Percentiles rank a stretch among this genome's conserved stretches.
These are phyloP conservation scores for Rhizopogon rudus DNA, from an alignment of 768 basidiomycete genomes.

Conservation along the genomic window DNA sequence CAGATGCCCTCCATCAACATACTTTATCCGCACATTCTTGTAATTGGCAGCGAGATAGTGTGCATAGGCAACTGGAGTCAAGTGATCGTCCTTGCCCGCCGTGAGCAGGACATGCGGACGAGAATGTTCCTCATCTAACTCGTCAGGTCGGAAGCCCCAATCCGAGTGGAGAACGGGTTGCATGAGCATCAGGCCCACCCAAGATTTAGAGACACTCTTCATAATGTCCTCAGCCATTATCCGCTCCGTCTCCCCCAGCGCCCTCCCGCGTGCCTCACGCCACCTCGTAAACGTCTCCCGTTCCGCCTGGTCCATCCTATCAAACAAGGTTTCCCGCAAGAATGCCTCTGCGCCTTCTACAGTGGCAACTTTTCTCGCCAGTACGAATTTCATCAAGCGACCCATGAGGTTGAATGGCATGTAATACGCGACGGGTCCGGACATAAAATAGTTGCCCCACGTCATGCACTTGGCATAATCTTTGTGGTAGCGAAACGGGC, in stretches of 20 bases:
- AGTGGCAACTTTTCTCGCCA: constrained; percentile 33
- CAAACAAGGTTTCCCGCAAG: constrained; percentile 33
- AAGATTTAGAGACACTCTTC: constrained; percentile 43
- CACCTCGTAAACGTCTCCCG: constrained; percentile 32
- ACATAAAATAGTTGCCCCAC: constrained; percentile 40
- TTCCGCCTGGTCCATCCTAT: constrained; percentile 24
- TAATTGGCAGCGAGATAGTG: constrained; percentile 41
- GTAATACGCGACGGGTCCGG: constrained; percentile 40
- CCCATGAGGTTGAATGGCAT: constrained; percentile 36
- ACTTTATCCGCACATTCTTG: constrained; percentile 36
- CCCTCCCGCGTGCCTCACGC: constrained; percentile 33
- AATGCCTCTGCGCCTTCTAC: constrained; percentile 38
- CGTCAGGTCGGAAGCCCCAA: constrained; percentile 44
- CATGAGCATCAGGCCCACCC: constrained; percentile 48
- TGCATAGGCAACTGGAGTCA: too few species aligned
- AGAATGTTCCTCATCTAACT: constrained; percentile 41
- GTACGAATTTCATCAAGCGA: constrained; percentile 25
- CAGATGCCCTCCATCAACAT: constrained; percentile 47
- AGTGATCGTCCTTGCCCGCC: constrained; percentile 38
- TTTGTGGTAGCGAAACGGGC: constrained; percentile 42
- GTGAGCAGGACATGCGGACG: constrained; percentile 42
- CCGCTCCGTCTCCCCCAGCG: constrained; percentile 40
- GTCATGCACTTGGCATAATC: constrained; percentile 42
- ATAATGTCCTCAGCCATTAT: constrained; percentile 36
- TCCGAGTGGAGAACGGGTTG: constrained; percentile 40